Base-by-base conservation (phyloP, 768 basidiomycete species). In the Boletus vermiculosoides region DNA sequence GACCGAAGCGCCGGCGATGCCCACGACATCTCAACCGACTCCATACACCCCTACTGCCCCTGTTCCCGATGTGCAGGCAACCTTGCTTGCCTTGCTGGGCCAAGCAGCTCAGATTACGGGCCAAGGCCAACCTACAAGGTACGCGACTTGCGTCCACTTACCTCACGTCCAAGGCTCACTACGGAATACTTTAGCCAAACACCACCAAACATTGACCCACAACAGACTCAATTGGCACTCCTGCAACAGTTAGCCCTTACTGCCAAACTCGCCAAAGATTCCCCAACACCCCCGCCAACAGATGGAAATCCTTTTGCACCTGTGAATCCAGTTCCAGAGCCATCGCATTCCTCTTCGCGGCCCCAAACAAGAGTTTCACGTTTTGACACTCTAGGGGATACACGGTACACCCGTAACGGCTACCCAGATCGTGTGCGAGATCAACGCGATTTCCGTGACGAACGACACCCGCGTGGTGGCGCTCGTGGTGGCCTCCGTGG, bases 221-320 rank as follows among this genome's bases (percentile, higher is more conserved):
- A 73, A 50, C 72, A 80, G 50, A 73, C 77, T 58, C 87, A 88
- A 68, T 74, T 92, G 54, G 84, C 87, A 47, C 76, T 90, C 62
- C 76, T 94, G 65, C 89, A 91, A 67, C 90, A 90, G 68, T 79
- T 92, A 69, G 80, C 88, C 52, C 83, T 85, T 65, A 81, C 82
- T 64, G 82, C 86, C 41, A 78, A 74, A 58, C 69, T 70, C 40
- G 71, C 64, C 63, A 77, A 70, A 55, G 73, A 58, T 54, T 74
- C 62, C 7, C 50, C 54, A 25, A 61, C 65, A 2, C 61, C 70
- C 60, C 57, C 67, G 62, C 70, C 68, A 60, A 69, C 63, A 34
- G 56, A 54, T 6, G 10, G 6, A 16, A 56, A 52, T n/a, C 28
- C 56, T 11, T 16, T 39, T 20, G 44, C 33, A 0, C 2, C 49